Conservation (phyloP, 768 basidiomycete genomes). For the Boletus sp. region DNA sequence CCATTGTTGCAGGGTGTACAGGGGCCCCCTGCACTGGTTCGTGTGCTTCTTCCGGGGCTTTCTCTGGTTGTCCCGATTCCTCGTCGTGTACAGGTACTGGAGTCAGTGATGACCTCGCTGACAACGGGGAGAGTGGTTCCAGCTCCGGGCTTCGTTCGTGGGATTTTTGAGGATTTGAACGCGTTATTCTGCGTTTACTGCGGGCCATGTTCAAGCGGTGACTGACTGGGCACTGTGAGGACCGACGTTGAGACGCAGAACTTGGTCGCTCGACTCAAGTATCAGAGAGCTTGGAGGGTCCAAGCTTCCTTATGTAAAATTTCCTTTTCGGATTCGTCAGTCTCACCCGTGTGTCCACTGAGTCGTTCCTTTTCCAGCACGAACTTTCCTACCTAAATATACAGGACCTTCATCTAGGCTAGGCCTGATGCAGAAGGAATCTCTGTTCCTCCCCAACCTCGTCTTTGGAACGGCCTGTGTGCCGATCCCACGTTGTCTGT, state of each 20-base stretch:
- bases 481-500: not conserved
- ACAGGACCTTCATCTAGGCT: too few relatives aligned
- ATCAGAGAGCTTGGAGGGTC: not conserved
- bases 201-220: constrained; percentile 38
- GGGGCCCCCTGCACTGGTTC: constrained; percentile 11
- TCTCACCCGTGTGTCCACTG: not conserved
- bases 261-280: constrained; percentile 7
- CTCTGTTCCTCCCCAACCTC: too few relatives aligned
- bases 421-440: too few relatives aligned
- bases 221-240: constrained; percentile 6
- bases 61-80: constrained; percentile 9
- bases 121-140: constrained; percentile 32
- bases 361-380: not conserved
- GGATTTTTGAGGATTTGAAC: constrained; percentile 35
- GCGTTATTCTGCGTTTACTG: constrained; percentile 41
- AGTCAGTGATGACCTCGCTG: constrained; percentile 29
- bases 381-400: too few relatives aligned
- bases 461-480: too few relatives aligned
- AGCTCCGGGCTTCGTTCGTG: constrained; percentile 32
- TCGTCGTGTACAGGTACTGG: constrained; percentile 25
- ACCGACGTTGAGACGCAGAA: constrained; percentile 8
- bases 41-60: constrained; percentile 14
- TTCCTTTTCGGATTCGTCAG: constrained; percentile 12
- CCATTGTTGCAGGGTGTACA: constrained; percentile 6
- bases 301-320: constrained; percentile 24